These are phyloP conservation scores for Paraleonurus japonicus DNA, from an alignment of 257 asterid species.

Conservation along the genomic window DNA sequence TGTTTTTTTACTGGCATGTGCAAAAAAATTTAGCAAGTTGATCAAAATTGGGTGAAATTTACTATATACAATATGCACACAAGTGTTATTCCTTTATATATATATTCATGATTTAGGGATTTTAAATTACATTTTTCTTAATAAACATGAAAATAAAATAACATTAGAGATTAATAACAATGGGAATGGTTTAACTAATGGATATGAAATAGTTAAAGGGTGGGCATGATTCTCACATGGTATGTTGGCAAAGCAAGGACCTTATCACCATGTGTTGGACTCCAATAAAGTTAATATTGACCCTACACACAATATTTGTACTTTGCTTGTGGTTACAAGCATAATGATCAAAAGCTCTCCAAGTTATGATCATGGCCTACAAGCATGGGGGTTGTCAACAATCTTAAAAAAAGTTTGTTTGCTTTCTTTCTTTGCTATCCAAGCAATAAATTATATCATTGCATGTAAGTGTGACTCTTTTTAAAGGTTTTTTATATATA, in stretches of 20 bases:
- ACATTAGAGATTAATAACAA: neutral
- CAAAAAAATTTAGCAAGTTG: too few species aligned
- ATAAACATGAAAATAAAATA: neutral
- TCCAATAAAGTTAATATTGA: slow-evolving; percentile 29
- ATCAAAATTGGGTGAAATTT: too few species aligned
- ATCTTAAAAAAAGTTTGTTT: neutral
- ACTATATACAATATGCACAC: too few species aligned
- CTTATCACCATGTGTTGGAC: slow-evolving; percentile 30
- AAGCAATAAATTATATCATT: slow-evolving; percentile 17
- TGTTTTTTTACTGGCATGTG: too few species aligned
- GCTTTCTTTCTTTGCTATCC: slow-evolving; percentile 16
- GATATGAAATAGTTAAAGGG: slow-evolving; percentile 2
- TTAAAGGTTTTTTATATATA: neutral
- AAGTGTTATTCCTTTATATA: neutral
- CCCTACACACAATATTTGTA: slow-evolving; percentile 30
- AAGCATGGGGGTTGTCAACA: slow-evolving; percentile 42
- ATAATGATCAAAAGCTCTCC: slow-evolving; percentile 36
- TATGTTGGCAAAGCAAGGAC: slow-evolving; percentile 46
- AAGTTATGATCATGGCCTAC: slow-evolving; percentile 43
- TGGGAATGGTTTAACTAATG: neutral
- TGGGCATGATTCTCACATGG: slow-evolving; percentile 37
- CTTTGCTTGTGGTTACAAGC: slow-evolving; percentile 49
- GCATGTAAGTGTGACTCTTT: neutral
- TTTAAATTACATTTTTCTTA: neutral
- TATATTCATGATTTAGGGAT: neutral